Conservation (phyloP, 495 filamentous ascomycete genomes). For the Penicillium roqueforti region DNA sequence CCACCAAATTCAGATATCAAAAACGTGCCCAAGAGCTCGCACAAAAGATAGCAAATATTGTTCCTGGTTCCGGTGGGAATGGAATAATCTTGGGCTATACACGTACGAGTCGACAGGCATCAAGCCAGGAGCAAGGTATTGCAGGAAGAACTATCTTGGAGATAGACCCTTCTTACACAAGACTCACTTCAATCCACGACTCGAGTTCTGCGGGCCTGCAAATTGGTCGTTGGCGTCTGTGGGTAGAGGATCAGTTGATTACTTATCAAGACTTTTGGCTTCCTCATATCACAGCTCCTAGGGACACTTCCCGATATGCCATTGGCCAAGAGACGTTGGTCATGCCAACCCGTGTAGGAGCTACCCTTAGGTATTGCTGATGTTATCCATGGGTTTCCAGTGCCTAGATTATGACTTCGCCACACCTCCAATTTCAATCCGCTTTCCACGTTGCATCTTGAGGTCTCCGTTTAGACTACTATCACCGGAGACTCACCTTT, state of each 20-base stretch:
- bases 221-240: constrained; percentile 4
- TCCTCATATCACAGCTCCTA: not conserved
- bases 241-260: constrained; percentile 3
- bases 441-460: not conserved
- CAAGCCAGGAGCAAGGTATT: not conserved
- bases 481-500: not conserved
- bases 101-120: not conserved
- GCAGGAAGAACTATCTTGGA: constrained; percentile 2
- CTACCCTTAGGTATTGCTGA: not conserved
- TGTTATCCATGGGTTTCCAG: too few relatives aligned
- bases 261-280: constrained; percentile 5
- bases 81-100: not conserved
- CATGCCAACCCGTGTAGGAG: not conserved
- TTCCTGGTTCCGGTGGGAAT: not conserved
- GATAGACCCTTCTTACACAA: not conserved
- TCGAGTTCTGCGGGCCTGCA: not conserved
- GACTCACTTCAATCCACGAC: not conserved
- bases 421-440: not conserved
- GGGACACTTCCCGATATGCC: not conserved
- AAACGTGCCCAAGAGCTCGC: not conserved
- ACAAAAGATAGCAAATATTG: not conserved
- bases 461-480: not conserved
- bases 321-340: not conserved
- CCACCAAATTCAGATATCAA: constrained; percentile 2
- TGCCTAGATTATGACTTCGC: too few relatives aligned